Conservation (phyloP, 108 stramenopile species). For the Nitzschia sp. region DNA sequence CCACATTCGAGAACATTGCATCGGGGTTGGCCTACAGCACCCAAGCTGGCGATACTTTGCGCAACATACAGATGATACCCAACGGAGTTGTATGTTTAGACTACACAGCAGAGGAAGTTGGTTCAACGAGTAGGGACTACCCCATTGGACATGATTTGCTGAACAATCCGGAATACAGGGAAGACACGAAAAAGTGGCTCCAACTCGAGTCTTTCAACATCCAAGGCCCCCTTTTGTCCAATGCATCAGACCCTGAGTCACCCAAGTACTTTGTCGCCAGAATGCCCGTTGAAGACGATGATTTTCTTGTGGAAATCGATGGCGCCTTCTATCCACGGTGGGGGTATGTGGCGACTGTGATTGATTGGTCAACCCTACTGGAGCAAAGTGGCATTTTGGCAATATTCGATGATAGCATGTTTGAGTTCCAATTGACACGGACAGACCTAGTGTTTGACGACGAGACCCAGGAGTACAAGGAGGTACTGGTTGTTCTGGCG, state of each 20-base stretch:
- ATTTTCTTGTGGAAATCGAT: constrained; percentile 38
- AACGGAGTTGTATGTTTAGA: constrained; percentile 35
- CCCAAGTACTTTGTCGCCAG: constrained; percentile 44
- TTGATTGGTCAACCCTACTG: constrained; percentile 35
- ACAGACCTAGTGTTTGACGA: constrained; percentile 33
- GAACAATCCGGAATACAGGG: no score
- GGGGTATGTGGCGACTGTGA: constrained; percentile 52
- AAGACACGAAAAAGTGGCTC: constrained; percentile 26
- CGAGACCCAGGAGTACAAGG: constrained; percentile 4
- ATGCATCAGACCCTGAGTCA: no score
- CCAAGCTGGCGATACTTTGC: constrained; percentile 29
- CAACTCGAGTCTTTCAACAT: no score
- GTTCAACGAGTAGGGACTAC: no score
- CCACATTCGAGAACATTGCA: constrained; percentile 39
- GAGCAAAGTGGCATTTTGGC: constrained; percentile 44
- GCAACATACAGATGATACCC: constrained; percentile 47
- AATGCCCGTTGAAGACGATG: constrained; percentile 35
- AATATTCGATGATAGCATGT: constrained; percentile 23
- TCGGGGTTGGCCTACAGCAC: constrained; percentile 31
- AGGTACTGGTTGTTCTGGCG: constrained; percentile 11
- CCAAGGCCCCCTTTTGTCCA: no score
- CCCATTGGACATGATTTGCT: no score
- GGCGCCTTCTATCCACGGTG: constrained; percentile 48
- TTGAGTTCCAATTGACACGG: constrained; percentile 51
- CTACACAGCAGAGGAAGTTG: neutral